Conservation (phyloP, 139 green algal species). For the Protoeuglena noctilucae region DNA sequence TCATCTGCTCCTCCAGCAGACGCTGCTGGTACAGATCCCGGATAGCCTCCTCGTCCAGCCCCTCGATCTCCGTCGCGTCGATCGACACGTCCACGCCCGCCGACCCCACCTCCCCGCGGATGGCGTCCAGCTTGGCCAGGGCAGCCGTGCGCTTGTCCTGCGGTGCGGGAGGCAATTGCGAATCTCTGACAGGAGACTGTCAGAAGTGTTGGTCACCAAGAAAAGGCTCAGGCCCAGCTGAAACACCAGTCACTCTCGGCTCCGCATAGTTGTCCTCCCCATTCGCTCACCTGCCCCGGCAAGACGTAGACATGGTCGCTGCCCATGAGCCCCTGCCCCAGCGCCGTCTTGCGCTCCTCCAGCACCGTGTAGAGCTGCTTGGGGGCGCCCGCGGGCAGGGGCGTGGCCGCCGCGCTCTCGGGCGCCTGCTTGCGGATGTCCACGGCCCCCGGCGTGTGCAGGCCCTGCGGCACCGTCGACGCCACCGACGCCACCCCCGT, state of each 20-base stretch:
- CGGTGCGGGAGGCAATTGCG: constrained; percentile 2
- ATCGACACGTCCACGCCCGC: background rate
- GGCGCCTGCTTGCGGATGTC: background rate
- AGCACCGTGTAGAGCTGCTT: constrained; percentile 36
- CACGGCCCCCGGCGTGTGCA: constrained; percentile 14
- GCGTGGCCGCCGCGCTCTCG: background rate
- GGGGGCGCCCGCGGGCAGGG: background rate
- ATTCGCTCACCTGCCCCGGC: constrained; percentile 20
- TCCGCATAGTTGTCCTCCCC: background rate
- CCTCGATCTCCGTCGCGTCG: background rate
- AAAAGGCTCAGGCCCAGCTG: background rate
- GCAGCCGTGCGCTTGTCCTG: background rate
- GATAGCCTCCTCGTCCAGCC: constrained; percentile 6
- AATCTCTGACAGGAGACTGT: too few species aligned
- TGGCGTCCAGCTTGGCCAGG: background rate
- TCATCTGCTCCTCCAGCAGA: constrained; percentile 10
- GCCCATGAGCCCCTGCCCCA: constrained; percentile 43
- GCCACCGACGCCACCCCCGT: constrained; percentile 15
- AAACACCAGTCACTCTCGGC: background rate
- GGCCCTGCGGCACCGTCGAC: background rate
- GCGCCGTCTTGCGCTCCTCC: constrained; percentile 47
- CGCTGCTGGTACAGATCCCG: constrained; percentile 13
- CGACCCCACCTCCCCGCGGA: background rate
- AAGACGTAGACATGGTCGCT: constrained; percentile 83
- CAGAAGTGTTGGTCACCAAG: background rate